Evolutionary conservation across 495 filamentous ascomycete genomes (phyloP).

Genomic region (Venustampulla echinocandica): DNA sequence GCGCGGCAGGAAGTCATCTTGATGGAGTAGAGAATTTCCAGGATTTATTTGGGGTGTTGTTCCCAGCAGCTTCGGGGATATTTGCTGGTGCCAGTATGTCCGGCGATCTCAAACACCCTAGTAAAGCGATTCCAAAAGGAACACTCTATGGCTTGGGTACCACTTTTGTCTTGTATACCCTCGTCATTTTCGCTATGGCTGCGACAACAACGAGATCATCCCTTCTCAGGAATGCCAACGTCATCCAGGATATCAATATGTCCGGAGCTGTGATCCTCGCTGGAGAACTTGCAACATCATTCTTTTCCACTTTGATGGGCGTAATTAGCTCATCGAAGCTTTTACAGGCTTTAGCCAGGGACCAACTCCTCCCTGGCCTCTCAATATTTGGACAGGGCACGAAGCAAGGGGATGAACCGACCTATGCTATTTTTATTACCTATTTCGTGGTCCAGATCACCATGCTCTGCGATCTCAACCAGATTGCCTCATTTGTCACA

Average conservation of each 20-base stretch:
- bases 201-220: constrained; percentile 66
- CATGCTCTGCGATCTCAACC: constrained; percentile 78
- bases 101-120: constrained; percentile 73
- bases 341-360: constrained; percentile 73
- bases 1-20: constrained; percentile 58
- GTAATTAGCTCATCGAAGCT: constrained; percentile 84
- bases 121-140: constrained; percentile 74
- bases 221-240: constrained; percentile 65
- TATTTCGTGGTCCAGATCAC: constrained; percentile 69
- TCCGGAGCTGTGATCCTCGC: constrained; percentile 66
- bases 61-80: constrained; percentile 67
- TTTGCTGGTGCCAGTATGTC: constrained; percentile 84
- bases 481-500: constrained; percentile 78
- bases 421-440: constrained; percentile 68
- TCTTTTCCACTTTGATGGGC: constrained; percentile 83
- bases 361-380: constrained; percentile 70
- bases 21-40: constrained; percentile 65
- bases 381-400: constrained; percentile 69
- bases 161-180: constrained; percentile 66
- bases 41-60: constrained; percentile 78
- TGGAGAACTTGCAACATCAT: constrained; percentile 72
- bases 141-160: constrained; percentile 68
- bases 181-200: constrained; percentile 75
- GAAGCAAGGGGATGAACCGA: constrained; percentile 64
- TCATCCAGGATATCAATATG: constrained; percentile 70